Percentiles rank a stretch among this genome's conserved stretches.
phyloP scores from a whole-genome alignment of 352 stramenopile species.

The Phytophthora idaei region DNA sequence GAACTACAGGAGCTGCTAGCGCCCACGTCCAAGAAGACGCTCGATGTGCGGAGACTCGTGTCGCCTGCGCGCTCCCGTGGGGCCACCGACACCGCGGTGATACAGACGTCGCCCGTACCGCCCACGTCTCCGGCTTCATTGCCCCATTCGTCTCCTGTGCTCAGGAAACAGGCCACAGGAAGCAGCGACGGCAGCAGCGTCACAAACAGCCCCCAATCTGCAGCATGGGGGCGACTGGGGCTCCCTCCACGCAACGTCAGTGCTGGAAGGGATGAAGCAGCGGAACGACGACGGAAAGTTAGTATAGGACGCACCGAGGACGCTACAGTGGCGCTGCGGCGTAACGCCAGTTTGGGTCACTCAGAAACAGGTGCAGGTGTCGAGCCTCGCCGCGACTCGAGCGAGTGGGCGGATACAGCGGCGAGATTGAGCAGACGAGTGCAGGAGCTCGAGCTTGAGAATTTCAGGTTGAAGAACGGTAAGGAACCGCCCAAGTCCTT shows the following conservation, averaged over 20 bases:
- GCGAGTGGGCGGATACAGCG: conserved; percentile 63
- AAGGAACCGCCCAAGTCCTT: conserved; percentile 42
- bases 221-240: conserved; percentile 7
- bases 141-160: conserved; percentile 14
- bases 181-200: conserved; percentile 29
- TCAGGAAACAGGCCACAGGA: conserved; percentile 9
- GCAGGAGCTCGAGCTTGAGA: conserved; percentile 72
- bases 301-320: conserved; percentile 11
- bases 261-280: conserved; percentile 17
- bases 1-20: conserved; percentile 30
- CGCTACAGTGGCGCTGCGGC: neutral
- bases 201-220: conserved; percentile 9
- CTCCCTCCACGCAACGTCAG: conserved; percentile 24
- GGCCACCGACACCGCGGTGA: neutral
- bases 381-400: conserved; percentile 26
- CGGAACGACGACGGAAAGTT: conserved; percentile 16
- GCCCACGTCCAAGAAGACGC: conserved; percentile 46
- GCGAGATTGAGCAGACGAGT: conserved; percentile 61
- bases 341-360: conserved; percentile 15
- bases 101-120: conserved; percentile 19
- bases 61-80: conserved; percentile 43
- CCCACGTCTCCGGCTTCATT: conserved; percentile 27
- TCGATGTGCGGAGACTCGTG: conserved; percentile 66
- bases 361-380: neutral
- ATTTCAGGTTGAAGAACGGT: conserved; percentile 54